Base-by-base conservation (phyloP, 768 basidiomycete species). In the Candolleomyces efflorescens region DNA sequence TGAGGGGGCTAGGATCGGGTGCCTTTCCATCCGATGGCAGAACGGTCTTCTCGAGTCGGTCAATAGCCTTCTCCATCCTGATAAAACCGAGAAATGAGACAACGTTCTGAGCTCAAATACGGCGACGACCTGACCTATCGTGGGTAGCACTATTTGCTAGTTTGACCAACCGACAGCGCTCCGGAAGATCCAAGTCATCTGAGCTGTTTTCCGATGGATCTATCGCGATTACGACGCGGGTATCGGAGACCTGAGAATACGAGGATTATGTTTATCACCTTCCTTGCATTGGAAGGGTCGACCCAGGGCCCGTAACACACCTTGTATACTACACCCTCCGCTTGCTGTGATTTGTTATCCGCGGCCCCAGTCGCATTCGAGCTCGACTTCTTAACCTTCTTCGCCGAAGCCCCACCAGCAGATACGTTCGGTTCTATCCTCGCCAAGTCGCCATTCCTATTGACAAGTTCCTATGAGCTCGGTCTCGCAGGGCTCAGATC, bases 141-240 rank as follows among this genome's bases (percentile, higher is more conserved):
- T 90, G 94, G 0, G 95, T 98, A 15, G 92, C 85, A 55, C 87
- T 93, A 64, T 98, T 98, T 12, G 94, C 94, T 2, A 96, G 78
- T 67, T 98, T 98, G 53, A 98, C 68, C 52, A 94, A 73, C 17
- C 91, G 79, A 71, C 93, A 92, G 51, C 89, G 79, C 64, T 95
- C 93, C 5, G 94, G 92, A 0, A 97, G 68, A 64, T 93, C 89
- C 12, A 91, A 73, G 50, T 91, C 89, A 46, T 84, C 81, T 50
- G 78, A 77, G 32, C 72, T 74, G 2, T 79, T 75, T 51, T 89
- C 86, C 15, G 82, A 78, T 12, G 81, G 69, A 65, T 91, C 86
- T 17, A 93, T 73, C 4, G 94, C 92, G 39, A 98, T 78, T 11
- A 92, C 83, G 49, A 97, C 88, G 54, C 84, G 82, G 0, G 86